Evolutionary conservation across 2,329 filamentous ascomycete genomes (phyloP), one percentile per base, ranked within the genome.

Genomic region (Colletotrichum sp.): DNA sequence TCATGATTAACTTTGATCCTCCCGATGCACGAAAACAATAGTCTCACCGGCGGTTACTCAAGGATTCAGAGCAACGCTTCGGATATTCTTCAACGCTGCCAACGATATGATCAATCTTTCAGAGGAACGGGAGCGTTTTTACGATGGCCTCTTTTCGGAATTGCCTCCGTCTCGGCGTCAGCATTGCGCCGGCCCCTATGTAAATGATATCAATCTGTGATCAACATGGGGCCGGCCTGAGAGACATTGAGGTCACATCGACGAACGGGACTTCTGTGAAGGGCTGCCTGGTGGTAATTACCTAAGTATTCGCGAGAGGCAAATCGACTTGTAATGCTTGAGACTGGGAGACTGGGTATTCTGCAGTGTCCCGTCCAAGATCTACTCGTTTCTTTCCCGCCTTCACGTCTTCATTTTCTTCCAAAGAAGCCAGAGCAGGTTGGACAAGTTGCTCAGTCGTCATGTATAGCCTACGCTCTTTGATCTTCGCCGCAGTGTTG

Each of bases 11-110:
- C 39, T n/a, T 48, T 48, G 39, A n/a, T 48, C 39, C 39, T 48
- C 39, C 80, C 80, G 10, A 79, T 32, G 59, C 80, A 80, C 48
- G 79, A 72, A 34, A 75, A 57, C 9, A 72, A 57, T 28, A 18
- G 22, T 59, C 67, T 81, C 81, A 84, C 8, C 60, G 39, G 39
- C 39, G 39, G 39, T 48, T n/a, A 48, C 9, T 48, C 39, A 4
- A n/a, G 3, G 18, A 48, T 22, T 48, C 39, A n/a, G 39, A n/a
- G 18, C 2, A 48, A 48, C 9, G 18, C 18, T n/a, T 48, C 9
- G 39, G 39, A 48, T 9, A 12, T 48, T 48, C 39, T n/a, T 12
- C 39, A 48, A 44, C 18, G 9, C 39, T 44, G 39, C 39, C 39
- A 10, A n/a, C 18, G 18, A 48, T 48, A 3, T 48, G 18, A 48